These are phyloP conservation scores for Quercus mongolica DNA, from an alignment of 306 rosid species.

Conservation along the genomic window DNA sequence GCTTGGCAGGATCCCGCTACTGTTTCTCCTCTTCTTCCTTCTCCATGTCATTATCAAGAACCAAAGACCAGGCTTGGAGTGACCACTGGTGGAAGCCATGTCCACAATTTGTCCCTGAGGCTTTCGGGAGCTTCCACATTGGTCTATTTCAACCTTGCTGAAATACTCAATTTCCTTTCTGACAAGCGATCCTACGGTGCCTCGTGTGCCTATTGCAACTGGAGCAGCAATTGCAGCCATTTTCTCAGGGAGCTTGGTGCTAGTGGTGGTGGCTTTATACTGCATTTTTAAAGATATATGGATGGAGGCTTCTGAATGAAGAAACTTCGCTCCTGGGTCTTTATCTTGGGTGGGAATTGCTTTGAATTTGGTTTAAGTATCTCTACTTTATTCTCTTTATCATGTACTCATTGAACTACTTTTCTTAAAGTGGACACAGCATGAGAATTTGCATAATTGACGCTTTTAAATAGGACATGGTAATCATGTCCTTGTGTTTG, in stretches of 20 bases:
- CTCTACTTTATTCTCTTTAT: slow-evolving; percentile 23
- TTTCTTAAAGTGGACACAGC: slow-evolving; percentile 34
- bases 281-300: slow-evolving; percentile 27
- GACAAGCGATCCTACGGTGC: slow-evolving; percentile 76
- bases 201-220: slow-evolving; percentile 72
- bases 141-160: slow-evolving; percentile 62
- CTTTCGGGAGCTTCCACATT: slow-evolving; percentile 34
- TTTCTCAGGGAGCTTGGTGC: slow-evolving; percentile 30
- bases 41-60: slow-evolving; percentile 51
- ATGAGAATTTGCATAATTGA: slow-evolving; percentile 47
- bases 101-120: slow-evolving; percentile 28
- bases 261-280: slow-evolving; percentile 31
- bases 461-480: slow-evolving; percentile 28
- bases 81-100: slow-evolving; percentile 29
- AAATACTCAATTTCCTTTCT: slow-evolving; percentile 75
- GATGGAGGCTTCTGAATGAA: slow-evolving; percentile 47
- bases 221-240: slow-evolving; percentile 65
- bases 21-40: slow-evolving; percentile 51
- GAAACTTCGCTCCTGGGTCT: slow-evolving; percentile 34
- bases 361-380: slow-evolving; percentile 37
- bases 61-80: slow-evolving; percentile 52
- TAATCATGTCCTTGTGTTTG: slow-evolving; percentile 24
- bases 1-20: slow-evolving; percentile 38
- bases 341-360: slow-evolving; percentile 26
- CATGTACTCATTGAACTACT: slow-evolving; percentile 28